Evolutionary conservation across 2,329 filamentous ascomycete genomes (phyloP), one percentile per base, ranked within the genome.

Genomic region (Delphinella strobiligena): DNA sequence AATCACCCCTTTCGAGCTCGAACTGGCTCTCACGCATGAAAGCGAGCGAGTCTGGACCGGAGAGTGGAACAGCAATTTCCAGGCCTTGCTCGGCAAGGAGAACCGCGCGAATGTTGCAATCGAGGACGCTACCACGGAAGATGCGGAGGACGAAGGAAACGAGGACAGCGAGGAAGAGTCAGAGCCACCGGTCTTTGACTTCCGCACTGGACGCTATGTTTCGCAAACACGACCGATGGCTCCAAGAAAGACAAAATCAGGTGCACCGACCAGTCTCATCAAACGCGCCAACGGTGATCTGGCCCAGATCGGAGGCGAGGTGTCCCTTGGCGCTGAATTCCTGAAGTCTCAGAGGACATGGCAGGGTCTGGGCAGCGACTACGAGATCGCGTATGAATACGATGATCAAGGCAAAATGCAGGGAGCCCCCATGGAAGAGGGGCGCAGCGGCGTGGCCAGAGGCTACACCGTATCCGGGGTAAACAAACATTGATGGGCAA

Each of bases 1-100:
- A 8, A 78, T 96, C 31, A 98, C 91, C n/a, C 89, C 89, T 0
- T 96, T 93, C 57, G 91, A 98, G 67, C 66, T 96, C 40, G 78
- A 78, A 38, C 65, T 94, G 34, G 84, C 85, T 3, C 62, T 98
- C 45, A 70, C 76, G 61, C 70, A 72, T 11, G 88, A 94, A 54
- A 72, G 78, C 22, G 75, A 80, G 54, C 73, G 89, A 42, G 67
- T 88, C 1, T 95, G 89, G 87, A 85, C 82, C 0, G 81, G 82
- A 1, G 78, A 82, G 50, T 96, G 91, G 91, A 82, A 80, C 64
- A 85, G 80, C 7, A 85, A 91, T 45, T 93, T 93, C 45, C 79
- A 86, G 52, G 74, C 71, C 16, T 61, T 93, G 12, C 66, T 80
- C 35, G 63, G 69, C 42, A 50, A 47, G 33, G 48, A 51, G 16